Evolutionary conservation across 352 stramenopile species (phyloP), one percentile per base, ranked within the genome.

Genomic region (Pythium periplocum): DNA sequence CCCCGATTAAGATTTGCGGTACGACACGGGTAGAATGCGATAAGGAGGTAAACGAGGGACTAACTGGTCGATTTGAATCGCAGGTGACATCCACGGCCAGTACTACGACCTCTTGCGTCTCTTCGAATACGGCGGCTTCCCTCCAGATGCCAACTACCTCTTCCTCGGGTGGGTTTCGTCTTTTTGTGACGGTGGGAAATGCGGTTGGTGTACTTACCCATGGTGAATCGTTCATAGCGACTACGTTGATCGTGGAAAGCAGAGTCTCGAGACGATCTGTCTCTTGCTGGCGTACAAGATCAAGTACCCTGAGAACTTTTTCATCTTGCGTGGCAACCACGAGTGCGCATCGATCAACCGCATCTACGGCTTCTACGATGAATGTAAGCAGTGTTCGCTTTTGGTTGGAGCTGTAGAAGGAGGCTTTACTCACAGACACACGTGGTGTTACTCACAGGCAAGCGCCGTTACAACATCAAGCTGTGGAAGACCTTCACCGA

Each of bases 61-160:
- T 30, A 30, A 11, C 43, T n/a, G 43, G 26, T 48, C 8, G 9
- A 30, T 48, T 89, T 26, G 55, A 60, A 26, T 26, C 42, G 78
- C 88, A 7, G 97, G 96, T 33, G 97, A 99, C 69, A 93, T 98
- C 61, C 96, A 99, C 60, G 86, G 95, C 35, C 96, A 99, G 76
- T 99, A 98, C 68, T 96, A 98, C 75, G 97, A 99, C 69, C 73
- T 99, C 30, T 80, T 98, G 58, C 94, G 98, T 62, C 75, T 99
- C 30, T 99, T 99, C 48, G 74, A 87, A 44, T 87, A 86, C 58
- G 81, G 78, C 52, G 83, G 89, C 38, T 97, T 98, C 64, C 88
- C 83, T 17, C 89, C 92, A 6, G 77, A 88, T 62, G 72, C 75
- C 45, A 90, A 79, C 62, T 88, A 87, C 55, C 60, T 87, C 36